Conservation (phyloP, 441 rosid species). For the Macaranga tanarius region DNA sequence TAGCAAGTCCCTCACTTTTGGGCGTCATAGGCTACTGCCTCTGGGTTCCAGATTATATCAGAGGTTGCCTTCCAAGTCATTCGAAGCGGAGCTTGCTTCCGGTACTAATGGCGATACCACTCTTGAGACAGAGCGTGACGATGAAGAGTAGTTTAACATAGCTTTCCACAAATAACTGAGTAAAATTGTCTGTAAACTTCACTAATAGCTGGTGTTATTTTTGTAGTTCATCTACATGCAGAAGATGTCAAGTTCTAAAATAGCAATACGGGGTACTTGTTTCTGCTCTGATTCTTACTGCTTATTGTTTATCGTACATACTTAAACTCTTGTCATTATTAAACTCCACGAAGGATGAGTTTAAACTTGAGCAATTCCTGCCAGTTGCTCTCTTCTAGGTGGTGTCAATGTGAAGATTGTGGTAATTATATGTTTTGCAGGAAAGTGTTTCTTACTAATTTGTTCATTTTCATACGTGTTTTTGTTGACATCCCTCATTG, state of each 20-base stretch:
- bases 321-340: not conserved
- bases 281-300: not conserved
- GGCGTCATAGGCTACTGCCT: constrained; percentile 60
- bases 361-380: too few relatives aligned
- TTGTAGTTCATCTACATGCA: not conserved
- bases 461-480: too few relatives aligned
- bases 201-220: not conserved
- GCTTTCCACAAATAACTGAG: not conserved
- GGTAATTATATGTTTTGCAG: too few relatives aligned
- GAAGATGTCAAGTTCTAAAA: not conserved
- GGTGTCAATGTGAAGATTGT: not conserved
- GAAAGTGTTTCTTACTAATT: too few relatives aligned
- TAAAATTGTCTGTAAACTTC: not conserved
- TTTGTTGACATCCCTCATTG: too few relatives aligned
- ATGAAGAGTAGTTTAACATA: constrained; percentile 41
- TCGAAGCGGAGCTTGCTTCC: constrained; percentile 68
- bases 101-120: constrained; percentile 33
- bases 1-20: constrained; percentile 44
- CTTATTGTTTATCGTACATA: not conserved
- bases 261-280: not conserved
- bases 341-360: too few relatives aligned
- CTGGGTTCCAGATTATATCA: constrained; percentile 52
- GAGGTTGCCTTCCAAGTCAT: constrained; percentile 55
- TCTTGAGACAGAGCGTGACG: constrained; percentile 21
- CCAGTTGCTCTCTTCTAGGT: too few relatives aligned